phyloP scores from a whole-genome alignment of 495 filamentous ascomycete species.

The Podospora didyma region DNA sequence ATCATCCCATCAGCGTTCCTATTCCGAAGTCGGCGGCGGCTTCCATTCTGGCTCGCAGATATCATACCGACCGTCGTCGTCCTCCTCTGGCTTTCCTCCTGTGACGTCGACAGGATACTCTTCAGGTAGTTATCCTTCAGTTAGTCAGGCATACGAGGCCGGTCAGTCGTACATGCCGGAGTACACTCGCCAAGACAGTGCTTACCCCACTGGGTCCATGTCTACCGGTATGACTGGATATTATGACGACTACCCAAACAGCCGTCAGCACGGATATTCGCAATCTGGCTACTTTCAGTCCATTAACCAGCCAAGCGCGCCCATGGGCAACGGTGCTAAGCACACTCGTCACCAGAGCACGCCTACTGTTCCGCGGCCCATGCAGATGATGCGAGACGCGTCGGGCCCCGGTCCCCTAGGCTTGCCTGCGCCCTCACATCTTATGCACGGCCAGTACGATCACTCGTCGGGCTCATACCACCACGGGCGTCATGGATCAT shows the following conservation, averaged over 20 bases:
- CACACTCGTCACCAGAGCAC: conserved; percentile 35
- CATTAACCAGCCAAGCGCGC: neutral
- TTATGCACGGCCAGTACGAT: neutral
- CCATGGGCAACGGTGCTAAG: conserved; percentile 15
- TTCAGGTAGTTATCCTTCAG: neutral
- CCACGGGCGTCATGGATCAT: neutral
- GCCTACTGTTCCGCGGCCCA: conserved; percentile 17
- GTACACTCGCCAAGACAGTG: no score
- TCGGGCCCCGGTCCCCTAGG: neutral
- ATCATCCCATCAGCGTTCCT: no score
- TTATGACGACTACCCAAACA: neutral
- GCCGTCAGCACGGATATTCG: neutral
- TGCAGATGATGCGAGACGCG: neutral
- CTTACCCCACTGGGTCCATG: no score
- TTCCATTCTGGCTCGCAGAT: neutral
- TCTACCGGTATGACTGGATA: neutral
- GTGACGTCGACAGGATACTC: no score
- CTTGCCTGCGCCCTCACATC: neutral
- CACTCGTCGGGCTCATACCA: neutral
- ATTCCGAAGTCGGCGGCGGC: no score
- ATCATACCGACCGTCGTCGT: neutral
- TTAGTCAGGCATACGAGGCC: no score
- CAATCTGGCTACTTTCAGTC: conserved; percentile 1
- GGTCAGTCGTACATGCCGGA: no score
- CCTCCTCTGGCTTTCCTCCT: neutral